Percentiles rank a stretch among this genome's conserved stretches.
Evolutionary conservation across 2,329 filamentous ascomycete genomes (phyloP).

Genomic region (Thielaviopsis euricoi): DNA sequence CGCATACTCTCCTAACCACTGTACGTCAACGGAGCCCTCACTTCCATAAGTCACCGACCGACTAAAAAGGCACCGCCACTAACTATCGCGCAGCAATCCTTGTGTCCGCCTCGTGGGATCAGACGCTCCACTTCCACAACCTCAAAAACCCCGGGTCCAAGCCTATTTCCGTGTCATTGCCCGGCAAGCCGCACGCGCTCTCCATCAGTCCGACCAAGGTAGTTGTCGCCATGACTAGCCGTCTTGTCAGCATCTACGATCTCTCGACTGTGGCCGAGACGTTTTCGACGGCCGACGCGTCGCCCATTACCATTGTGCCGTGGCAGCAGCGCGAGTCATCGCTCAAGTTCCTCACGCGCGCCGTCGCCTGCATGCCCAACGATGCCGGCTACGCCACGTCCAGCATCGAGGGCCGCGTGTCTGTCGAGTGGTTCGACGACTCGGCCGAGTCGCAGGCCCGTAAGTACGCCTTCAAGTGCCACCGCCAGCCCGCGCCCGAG

Average conservation of each 20-base stretch:
- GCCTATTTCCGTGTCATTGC: slow-evolving; percentile 53
- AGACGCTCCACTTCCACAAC: slow-evolving; percentile 71
- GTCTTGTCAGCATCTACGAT: slow-evolving; percentile 90
- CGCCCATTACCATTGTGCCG: slow-evolving; percentile 42
- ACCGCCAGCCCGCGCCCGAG: slow-evolving; percentile 55
- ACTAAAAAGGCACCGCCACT: background rate
- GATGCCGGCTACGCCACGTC: slow-evolving; percentile 85
- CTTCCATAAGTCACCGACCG: background rate
- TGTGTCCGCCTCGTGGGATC: slow-evolving; percentile 87
- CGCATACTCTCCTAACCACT: slow-evolving; percentile 61
- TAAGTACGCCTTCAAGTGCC: slow-evolving; percentile 98
- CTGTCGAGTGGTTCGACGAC: slow-evolving; percentile 96
- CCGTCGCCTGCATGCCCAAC: slow-evolving; percentile 90
- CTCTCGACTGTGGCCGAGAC: slow-evolving; percentile 48
- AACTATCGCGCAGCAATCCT: slow-evolving; percentile 41
- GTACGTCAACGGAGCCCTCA: slow-evolving; percentile 23
- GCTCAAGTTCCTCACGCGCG: slow-evolving; percentile 88
- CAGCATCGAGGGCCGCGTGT: slow-evolving; percentile 87
- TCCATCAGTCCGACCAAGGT: slow-evolving; percentile 63
- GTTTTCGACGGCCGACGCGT: slow-evolving; percentile 31
- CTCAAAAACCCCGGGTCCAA: slow-evolving; percentile 27
- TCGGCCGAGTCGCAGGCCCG: slow-evolving; percentile 70
- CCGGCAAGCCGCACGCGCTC: slow-evolving; percentile 78
- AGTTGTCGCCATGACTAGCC: slow-evolving; percentile 88
- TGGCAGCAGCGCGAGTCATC: slow-evolving; percentile 92